Evolutionary conservation across 768 basidiomycete species (phyloP).

Genomic region (Gloeophyllum trabeum): DNA sequence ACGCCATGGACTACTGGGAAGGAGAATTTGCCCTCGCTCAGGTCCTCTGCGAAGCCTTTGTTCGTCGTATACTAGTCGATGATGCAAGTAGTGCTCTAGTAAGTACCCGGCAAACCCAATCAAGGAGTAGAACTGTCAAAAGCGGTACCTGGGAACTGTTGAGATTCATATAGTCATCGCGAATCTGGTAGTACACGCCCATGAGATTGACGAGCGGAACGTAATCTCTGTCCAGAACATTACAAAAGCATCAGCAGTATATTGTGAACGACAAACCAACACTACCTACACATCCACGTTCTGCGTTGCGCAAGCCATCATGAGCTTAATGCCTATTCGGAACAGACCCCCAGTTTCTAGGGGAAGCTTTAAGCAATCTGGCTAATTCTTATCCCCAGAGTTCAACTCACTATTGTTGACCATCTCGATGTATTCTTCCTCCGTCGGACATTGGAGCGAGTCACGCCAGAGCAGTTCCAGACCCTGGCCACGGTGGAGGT

Average conservation of each 20-base stretch:
- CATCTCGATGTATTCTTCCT: constrained; percentile 93
- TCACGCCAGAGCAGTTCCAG: constrained; percentile 94
- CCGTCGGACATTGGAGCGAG: constrained; percentile 80
- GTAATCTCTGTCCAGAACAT: constrained; percentile 49
- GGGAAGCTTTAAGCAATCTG: not conserved
- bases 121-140: no score
- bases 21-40: constrained; percentile 95
- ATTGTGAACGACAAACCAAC: not conserved
- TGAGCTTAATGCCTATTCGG: constrained; percentile 84
- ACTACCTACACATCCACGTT: constrained; percentile 43
- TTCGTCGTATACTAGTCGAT: constrained; percentile 61
- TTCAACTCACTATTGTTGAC: constrained; percentile 69
- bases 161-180: constrained; percentile 96
- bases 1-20: constrained; percentile 92
- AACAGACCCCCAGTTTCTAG: constrained; percentile 92
- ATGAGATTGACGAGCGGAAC: constrained; percentile 90
- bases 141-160: constrained; percentile 66
- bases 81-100: no score
- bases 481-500: constrained; percentile 88
- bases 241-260: not conserved
- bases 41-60: constrained; percentile 87
- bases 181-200: constrained; percentile 90
- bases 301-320: constrained; percentile 82
- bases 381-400: not conserved
- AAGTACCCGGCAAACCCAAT: no score